Conservation (phyloP, 1,139 yeast species). For the Protomyces gravidus region DNA sequence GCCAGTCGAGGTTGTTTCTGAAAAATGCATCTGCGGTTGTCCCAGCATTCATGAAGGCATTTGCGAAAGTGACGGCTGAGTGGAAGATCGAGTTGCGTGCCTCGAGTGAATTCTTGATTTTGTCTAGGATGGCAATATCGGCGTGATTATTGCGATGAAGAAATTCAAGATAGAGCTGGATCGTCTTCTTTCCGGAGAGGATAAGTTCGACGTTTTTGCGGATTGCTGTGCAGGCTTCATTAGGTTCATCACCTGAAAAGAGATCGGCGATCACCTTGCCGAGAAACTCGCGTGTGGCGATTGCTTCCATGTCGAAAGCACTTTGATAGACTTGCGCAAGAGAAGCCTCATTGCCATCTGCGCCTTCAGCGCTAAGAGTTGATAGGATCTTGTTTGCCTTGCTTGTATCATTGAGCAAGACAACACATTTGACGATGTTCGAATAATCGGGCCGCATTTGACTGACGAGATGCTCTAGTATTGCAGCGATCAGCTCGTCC, state of each 20-base stretch:
- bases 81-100: constrained; percentile 93
- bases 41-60: constrained; percentile 94
- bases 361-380: constrained; percentile 48
- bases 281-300: constrained; percentile 89
- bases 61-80: constrained; percentile 90
- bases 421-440: constrained; percentile 76
- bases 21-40: constrained; percentile 94
- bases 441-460: constrained; percentile 70
- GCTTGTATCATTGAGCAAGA: constrained; percentile 72
- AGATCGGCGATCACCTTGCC: constrained; percentile 51
- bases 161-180: constrained; percentile 88
- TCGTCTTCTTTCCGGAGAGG: constrained; percentile 87
- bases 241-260: constrained; percentile 38
- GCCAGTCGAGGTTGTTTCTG: constrained; percentile 88
- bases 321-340: constrained; percentile 77
- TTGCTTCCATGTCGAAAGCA: constrained; percentile 87
- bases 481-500: constrained; percentile 46
- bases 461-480: constrained; percentile 58
- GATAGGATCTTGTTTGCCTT: constrained; percentile 67
- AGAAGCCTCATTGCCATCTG: constrained; percentile 39
- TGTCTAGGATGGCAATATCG: constrained; percentile 74
- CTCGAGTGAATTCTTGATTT: constrained; percentile 75
- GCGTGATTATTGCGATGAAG: constrained; percentile 81
- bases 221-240: constrained; percentile 47
- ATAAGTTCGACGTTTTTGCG: constrained; percentile 42